Evolutionary conservation across 495 filamentous ascomycete species (phyloP), one percentile per base, ranked within the genome.

Genomic region (Penicillium roqueforti): DNA sequence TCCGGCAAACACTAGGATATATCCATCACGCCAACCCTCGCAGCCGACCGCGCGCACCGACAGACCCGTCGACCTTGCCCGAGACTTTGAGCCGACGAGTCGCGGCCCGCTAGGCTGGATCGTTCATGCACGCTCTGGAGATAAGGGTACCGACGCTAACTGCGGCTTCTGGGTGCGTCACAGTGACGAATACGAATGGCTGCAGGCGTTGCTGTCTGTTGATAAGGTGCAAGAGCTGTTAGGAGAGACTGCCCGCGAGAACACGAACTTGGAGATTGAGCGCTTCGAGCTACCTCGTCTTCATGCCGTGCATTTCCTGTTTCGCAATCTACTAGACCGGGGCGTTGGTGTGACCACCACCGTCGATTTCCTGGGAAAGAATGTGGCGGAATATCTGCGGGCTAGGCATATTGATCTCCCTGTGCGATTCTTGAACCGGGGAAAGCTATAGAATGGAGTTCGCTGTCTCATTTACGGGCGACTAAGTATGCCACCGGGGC

Each of bases 291-390:
- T 75, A 11, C 64, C 67, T 1, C 62, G 66, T 26, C 57, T 75
- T 9, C 60, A 63, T 19, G 70, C 69, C 0, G 79, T 83, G 25
- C 80, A 83, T 60, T 83, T 82, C 66, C 62, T 83, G 20, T 74
- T 83, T 36, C 73, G 76, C 44, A 78, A 81, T 48, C 54, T 77
- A 25, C 60, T 85, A 22, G 80, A 80, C 34, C 69, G 80, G 8
- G 81, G 80, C 4, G 79, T 81, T 1, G 74, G 68, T 14, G 75
- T 73, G 37, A 77, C 75, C 0, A 74, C 70, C 14, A 76, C 69
- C 1, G 69, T 77, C 29, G 80, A 83, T 50, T 74, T 78, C 40
- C 58, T 84, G 50, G 80, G 78, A 1, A 83, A 84, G 65, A 81
- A 81, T 51, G 74, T 82, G 19, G 79, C 76, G 26, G 80, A 83